phyloP scores from a whole-genome alignment of 1,284 basidiomycete species.

The Fomitopsis palustris region DNA sequence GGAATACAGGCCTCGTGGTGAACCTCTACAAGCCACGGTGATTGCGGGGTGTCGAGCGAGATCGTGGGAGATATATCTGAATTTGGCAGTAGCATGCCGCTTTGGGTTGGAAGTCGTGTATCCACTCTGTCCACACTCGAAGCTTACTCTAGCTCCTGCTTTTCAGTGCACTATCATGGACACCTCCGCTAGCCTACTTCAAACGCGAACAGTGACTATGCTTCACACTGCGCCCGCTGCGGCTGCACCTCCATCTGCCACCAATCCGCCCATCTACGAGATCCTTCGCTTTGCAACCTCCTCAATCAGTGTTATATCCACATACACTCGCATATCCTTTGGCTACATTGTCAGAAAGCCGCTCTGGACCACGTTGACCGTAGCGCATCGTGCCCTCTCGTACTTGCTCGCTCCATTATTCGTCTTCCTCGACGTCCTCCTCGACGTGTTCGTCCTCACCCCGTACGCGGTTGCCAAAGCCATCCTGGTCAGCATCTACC shows the following conservation, averaged over 20 bases:
- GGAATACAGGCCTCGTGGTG: too few relatives aligned
- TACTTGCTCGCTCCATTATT: constrained; percentile 50
- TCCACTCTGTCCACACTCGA: too few relatives aligned
- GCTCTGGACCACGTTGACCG: constrained; percentile 29
- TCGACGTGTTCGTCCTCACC: constrained; percentile 40
- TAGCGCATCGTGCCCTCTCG: constrained; percentile 33
- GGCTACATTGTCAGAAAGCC: constrained; percentile 22
- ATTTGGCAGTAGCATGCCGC: too few relatives aligned
- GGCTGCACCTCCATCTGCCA: background rate
- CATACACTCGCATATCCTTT: constrained; percentile 10
- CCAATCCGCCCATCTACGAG: constrained; percentile 20
- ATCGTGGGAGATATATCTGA: too few relatives aligned
- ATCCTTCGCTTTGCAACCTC: constrained; percentile 13
- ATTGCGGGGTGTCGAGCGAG: too few relatives aligned
- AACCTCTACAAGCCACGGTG: too few relatives aligned
- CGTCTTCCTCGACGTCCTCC: constrained; percentile 38
- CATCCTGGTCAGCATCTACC: constrained; percentile 48
- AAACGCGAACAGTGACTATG: background rate
- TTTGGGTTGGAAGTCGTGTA: too few relatives aligned
- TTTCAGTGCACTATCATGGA: background rate
- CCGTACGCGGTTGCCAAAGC: constrained; percentile 42
- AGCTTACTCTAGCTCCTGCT: background rate
- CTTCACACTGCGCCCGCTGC: background rate
- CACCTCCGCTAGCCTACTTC: background rate
- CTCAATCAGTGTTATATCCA: constrained; percentile 9